phyloP scores from a whole-genome alignment of 176 grass and related monocot genomes.

The Alloteropsis semialata region DNA sequence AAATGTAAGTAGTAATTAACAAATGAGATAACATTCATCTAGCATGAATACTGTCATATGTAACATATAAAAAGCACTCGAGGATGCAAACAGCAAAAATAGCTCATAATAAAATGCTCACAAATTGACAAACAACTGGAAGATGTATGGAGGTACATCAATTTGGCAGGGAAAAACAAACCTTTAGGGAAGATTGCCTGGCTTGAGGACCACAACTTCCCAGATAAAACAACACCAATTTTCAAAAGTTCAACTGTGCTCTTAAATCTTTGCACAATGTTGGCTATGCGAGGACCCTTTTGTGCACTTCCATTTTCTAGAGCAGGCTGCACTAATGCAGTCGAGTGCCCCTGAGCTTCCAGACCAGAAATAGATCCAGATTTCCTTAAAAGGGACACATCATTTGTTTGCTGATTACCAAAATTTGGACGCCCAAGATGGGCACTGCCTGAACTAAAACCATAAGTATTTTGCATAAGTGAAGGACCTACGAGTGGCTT shows the following conservation, averaged over 20 bases:
- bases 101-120: not conserved
- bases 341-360: slow-evolving; percentile 33
- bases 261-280: slow-evolving; percentile 71
- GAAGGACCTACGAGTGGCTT: slow-evolving; percentile 15
- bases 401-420: slow-evolving; percentile 37
- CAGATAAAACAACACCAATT: slow-evolving; percentile 66
- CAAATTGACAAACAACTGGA: not conserved
- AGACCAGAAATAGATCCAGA: not conserved
- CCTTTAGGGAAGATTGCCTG: slow-evolving; percentile 92
- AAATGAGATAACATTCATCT: not conserved
- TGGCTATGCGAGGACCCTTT: slow-evolving; percentile 82
- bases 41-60: not conserved
- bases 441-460: slow-evolving; percentile 20
- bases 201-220: slow-evolving; percentile 69
- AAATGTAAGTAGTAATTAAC: too few relatives aligned
- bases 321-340: slow-evolving; percentile 25
- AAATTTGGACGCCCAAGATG: slow-evolving; percentile 27
- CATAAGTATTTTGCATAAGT: not conserved
- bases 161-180: slow-evolving; percentile 35
- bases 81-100: not conserved
- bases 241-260: slow-evolving; percentile 76
- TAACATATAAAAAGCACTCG: not conserved
- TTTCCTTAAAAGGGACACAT: slow-evolving; percentile 27
- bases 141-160: not conserved
- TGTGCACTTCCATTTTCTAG: slow-evolving; percentile 51